A percentile compares a stretch with the other conserved stretches of the same genome.
Conservation (phyloP, 371 early-diverging fungal species). For the Mortierella sp. region DNA sequence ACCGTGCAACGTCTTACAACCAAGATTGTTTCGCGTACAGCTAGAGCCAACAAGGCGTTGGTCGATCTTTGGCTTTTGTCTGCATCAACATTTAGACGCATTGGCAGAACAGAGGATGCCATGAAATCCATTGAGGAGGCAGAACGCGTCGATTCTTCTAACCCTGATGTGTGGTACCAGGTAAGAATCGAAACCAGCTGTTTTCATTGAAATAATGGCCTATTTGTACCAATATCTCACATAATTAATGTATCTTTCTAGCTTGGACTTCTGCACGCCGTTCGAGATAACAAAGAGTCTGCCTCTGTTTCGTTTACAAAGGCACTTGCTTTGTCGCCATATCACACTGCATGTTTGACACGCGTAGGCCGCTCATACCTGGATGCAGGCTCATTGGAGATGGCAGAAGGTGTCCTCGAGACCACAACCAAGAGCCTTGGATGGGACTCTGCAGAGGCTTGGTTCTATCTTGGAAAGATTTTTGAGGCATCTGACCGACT, state of each 20-base stretch:
- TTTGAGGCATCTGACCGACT: slow-evolving; percentile 67
- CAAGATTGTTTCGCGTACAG: slow-evolving; percentile 51
- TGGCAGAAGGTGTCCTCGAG: slow-evolving; percentile 71
- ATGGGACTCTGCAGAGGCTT: slow-evolving; percentile 76
- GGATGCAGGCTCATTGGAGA: slow-evolving; percentile 58
- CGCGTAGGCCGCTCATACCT: slow-evolving; percentile 64
- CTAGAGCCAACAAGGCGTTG: slow-evolving; percentile 62
- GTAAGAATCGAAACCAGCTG: slow-evolving; percentile 10
- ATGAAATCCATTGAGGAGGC: slow-evolving; percentile 76
- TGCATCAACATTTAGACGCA: slow-evolving; percentile 67
- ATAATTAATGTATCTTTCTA: slow-evolving; percentile 6
- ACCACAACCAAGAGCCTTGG: slow-evolving; percentile 67
- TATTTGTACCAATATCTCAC: background rate
- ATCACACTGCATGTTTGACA: slow-evolving; percentile 60
- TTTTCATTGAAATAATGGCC: background rate
- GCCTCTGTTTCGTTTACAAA: slow-evolving; percentile 68
- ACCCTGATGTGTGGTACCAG: slow-evolving; percentile 74
- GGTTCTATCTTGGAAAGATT: slow-evolving; percentile 71
- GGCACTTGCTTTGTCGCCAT: slow-evolving; percentile 63
- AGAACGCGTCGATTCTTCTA: slow-evolving; percentile 65
- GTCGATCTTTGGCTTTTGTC: slow-evolving; percentile 73
- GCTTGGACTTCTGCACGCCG: slow-evolving; percentile 63
- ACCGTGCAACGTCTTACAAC: slow-evolving; percentile 19
- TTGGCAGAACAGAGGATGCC: slow-evolving; percentile 73
- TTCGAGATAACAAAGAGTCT: slow-evolving; percentile 59